Evolutionary conservation across 2,329 filamentous ascomycete species (phyloP).

Genomic region (Fusarium torreyae): DNA sequence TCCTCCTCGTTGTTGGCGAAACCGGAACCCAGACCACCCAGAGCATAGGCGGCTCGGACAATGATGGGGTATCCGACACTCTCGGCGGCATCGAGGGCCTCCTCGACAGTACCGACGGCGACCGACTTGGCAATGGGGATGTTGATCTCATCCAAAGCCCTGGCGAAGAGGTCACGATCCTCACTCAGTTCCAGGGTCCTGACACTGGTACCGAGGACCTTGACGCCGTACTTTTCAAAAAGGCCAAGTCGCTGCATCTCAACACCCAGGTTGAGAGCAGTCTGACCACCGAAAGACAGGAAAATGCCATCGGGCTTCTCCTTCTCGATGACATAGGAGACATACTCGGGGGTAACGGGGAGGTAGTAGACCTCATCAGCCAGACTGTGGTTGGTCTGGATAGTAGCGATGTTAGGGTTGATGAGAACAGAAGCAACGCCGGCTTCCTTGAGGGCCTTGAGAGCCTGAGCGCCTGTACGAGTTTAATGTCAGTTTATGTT

Average conservation of each 20-base stretch:
- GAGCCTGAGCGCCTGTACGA: constrained; percentile 85
- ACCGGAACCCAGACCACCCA: constrained; percentile 95
- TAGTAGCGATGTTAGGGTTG: constrained; percentile 98
- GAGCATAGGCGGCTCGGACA: constrained; percentile 94
- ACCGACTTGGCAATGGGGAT: constrained; percentile 98
- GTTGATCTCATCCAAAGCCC: constrained; percentile 95
- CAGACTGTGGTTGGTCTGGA: constrained; percentile 96
- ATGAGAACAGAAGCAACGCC: constrained; percentile 92
- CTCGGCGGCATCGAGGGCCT: constrained; percentile 89
- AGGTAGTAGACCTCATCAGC: constrained; percentile 99
- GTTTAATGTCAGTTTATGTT: constrained; percentile 40
- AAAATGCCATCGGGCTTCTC: constrained; percentile 98
- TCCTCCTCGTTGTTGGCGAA: constrained; percentile 96
- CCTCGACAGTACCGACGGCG: constrained; percentile 90
- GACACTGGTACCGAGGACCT: constrained; percentile 94
- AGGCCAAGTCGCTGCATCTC: constrained; percentile 97
- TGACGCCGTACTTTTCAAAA: constrained; percentile 95
- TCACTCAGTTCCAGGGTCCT: constrained; percentile 94
- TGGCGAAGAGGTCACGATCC: constrained; percentile 95
- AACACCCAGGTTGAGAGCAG: constrained; percentile 95
- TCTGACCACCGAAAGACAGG: constrained; percentile 97
- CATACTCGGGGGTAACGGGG: constrained; percentile 97
- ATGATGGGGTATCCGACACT: constrained; percentile 97
- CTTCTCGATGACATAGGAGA: constrained; percentile 96
- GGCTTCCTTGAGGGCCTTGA: constrained; percentile 97